These are phyloP conservation scores for Phanerochaete carnosa DNA, from an alignment of 768 basidiomycete genomes.

Conservation along the genomic window DNA sequence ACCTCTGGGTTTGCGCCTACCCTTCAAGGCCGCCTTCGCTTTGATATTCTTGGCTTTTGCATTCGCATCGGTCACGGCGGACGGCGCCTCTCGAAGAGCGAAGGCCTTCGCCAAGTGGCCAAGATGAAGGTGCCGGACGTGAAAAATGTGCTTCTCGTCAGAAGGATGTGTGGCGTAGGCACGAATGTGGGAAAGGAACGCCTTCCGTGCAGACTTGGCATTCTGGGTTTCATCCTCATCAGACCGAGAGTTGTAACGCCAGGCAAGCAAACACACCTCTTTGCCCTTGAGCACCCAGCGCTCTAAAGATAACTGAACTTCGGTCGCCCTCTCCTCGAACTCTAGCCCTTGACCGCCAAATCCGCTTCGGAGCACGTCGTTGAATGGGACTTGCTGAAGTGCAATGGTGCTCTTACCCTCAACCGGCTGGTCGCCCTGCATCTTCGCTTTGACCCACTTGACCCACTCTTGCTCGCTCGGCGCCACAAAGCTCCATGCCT, in stretches of 20 bases:
- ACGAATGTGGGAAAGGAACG: slow-evolving; percentile 89
- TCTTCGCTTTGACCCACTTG: slow-evolving; percentile 81
- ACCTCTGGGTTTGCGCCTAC: slow-evolving; percentile 10
- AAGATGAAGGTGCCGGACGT: slow-evolving; percentile 89
- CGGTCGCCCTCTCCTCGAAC: slow-evolving; percentile 87
- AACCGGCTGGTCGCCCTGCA: slow-evolving; percentile 50
- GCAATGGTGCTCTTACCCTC: slow-evolving; percentile 34
- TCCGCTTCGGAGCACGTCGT: slow-evolving; percentile 70
- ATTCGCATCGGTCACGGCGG: slow-evolving; percentile 26
- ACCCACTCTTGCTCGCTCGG: slow-evolving; percentile 91
- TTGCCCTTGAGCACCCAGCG: slow-evolving; percentile 80
- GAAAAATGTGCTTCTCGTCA: slow-evolving; percentile 95
- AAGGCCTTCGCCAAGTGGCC: slow-evolving; percentile 95
- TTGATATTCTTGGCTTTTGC: slow-evolving; percentile 11
- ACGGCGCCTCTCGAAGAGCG: slow-evolving; percentile 83
- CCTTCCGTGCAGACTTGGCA: slow-evolving; percentile 70
- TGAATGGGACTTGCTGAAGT: slow-evolving; percentile 60
- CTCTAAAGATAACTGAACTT: slow-evolving; percentile 94
- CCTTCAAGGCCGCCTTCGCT: not conserved
- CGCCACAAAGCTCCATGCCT: slow-evolving; percentile 90
- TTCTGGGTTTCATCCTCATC: slow-evolving; percentile 46
- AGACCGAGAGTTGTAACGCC: not conserved
- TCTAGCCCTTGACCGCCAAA: slow-evolving; percentile 83
- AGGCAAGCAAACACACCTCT: slow-evolving; percentile 46
- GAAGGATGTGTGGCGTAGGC: slow-evolving; percentile 97